These are phyloP conservation scores for Trichoderma asperelloides DNA, from an alignment of 495 filamentous ascomycete genomes.

Conservation along the genomic window DNA sequence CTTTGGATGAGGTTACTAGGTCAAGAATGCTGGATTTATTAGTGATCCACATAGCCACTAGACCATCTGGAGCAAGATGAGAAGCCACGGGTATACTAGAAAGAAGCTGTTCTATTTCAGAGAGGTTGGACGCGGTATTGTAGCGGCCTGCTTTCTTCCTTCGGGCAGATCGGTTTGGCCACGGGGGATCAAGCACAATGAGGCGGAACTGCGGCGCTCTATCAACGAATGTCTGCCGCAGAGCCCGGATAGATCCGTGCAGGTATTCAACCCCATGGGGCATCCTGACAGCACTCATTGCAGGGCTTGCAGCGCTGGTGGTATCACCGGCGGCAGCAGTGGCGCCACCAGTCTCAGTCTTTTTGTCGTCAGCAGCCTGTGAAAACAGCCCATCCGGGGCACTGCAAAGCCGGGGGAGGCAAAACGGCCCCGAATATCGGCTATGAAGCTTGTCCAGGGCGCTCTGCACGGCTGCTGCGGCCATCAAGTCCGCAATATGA, in stretches of 20 bases:
- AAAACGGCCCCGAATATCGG: conserved; percentile 35
- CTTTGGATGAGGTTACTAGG: conserved; percentile 41
- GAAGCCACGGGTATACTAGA: conserved; percentile 43
- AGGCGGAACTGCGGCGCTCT: conserved; percentile 56
- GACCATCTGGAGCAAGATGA: conserved; percentile 43
- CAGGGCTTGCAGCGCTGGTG: neutral
- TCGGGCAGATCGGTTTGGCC: conserved; percentile 81
- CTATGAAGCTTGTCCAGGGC: conserved; percentile 29
- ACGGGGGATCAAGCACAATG: conserved; percentile 84
- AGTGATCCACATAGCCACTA: conserved; percentile 81
- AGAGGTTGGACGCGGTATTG: conserved; percentile 35
- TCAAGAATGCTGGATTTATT: conserved; percentile 58
- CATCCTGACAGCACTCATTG: neutral
- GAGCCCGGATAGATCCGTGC: conserved; percentile 31
- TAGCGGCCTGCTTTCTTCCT: conserved; percentile 54
- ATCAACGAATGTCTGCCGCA: conserved; percentile 22
- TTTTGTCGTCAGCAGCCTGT: neutral
- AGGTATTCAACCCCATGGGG: conserved; percentile 20
- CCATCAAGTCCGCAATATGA: conserved; percentile 39
- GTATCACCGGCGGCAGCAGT: neutral
- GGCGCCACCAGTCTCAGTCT: neutral
- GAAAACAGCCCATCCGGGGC: neutral
- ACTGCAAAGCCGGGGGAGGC: conserved; percentile 26
- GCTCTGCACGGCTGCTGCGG: conserved; percentile 28
- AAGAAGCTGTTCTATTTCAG: conserved; percentile 35